Evolutionary conservation across 257 asterid genomes (phyloP), one percentile per base, ranked within the genome.

Genomic region (Echium plantagineum): DNA sequence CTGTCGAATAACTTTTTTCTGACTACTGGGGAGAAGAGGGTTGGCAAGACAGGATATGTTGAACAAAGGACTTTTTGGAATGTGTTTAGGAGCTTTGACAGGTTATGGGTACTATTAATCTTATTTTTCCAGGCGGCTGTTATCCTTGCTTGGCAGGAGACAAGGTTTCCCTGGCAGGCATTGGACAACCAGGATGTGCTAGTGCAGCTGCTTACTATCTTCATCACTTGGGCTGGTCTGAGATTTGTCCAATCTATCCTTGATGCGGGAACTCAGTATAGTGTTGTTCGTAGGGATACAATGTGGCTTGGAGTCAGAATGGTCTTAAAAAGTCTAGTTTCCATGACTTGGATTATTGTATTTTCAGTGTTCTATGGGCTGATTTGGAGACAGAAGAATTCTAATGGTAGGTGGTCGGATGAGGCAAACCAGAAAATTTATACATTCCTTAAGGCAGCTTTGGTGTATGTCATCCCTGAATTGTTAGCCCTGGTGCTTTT

Each of bases 41-140:
- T 87, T 60, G 96, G 95, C 72, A 90, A 90, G 79, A 90, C 95
- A 1, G 98, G 98, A 35, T 90, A 80, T 67, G 98, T 90, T 54
- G 98, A 87, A 86, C 98, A 90, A 81, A 70, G 98, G 61, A 87
- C 98, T 0, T 90, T 90, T 68, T 90, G 96, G 96, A 90, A 87
- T 72, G 52, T 90, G 21, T 90, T 83, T 72, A 75, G 98, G 73
- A 87, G 94, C 80, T 90, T 90, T 65, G 98, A 90, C 74, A 80
- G 89, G 77, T 63, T 90, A 68, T 90, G 98, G 98, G 81, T 85
- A 48, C 62, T 90, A 89, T 73, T 90, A 76, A 87, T 90, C 59
- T 76, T 90, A 65, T 87, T 75, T 75, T 90, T 83, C 71, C 98
- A 90, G 82, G 98, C 94, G 62, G 89, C 96, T 63, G 71, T 80